phyloP scores from a whole-genome alignment of 2,329 filamentous ascomycete species.

The Epichloe sylvatica region DNA sequence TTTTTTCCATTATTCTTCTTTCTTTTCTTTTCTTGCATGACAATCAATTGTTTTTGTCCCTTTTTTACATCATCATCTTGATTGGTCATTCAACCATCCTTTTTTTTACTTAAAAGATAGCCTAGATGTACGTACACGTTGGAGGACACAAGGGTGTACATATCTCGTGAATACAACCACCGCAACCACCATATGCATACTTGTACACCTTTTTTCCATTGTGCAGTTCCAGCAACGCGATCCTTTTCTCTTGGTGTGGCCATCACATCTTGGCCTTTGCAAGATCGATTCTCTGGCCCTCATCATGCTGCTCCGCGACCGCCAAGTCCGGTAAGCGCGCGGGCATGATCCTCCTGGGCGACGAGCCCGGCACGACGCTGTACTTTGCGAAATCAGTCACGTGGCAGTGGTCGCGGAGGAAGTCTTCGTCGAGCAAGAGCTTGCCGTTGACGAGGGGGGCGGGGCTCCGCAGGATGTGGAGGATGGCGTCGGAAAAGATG shows the following conservation, averaged over 20 bases:
- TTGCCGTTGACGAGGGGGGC: conserved; percentile 52
- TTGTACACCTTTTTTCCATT: too few relatives aligned
- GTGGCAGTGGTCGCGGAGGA: conserved; percentile 49
- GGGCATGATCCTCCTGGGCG: conserved; percentile 68
- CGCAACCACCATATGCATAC: not conserved
- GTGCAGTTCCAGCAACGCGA: too few relatives aligned
- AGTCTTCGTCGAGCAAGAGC: conserved; percentile 68
- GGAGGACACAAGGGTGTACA: not conserved
- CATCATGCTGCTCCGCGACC: conserved; percentile 68
- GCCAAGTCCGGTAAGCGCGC: conserved; percentile 50
- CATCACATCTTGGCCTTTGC: conserved; percentile 24
- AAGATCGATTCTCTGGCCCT: conserved; percentile 52
- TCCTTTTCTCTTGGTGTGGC: too few relatives aligned
- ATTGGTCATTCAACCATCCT: not conserved
- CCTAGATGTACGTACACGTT: not conserved
- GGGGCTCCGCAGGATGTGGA: conserved; percentile 53
- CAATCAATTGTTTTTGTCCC: not conserved
- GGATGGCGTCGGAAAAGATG: conserved; percentile 68
- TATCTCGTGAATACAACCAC: not conserved
- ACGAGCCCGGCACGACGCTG: conserved; percentile 47
- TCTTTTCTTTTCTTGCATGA: not conserved
- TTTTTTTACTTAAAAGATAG: not conserved
- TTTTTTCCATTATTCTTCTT: too few relatives aligned
- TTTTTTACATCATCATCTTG: too few relatives aligned
- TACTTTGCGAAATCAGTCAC: conserved; percentile 62